A percentile compares a stretch with the other conserved stretches of the same genome.
Evolutionary conservation across 768 basidiomycete species (phyloP).

Genomic region (Austroboletus festivus): DNA sequence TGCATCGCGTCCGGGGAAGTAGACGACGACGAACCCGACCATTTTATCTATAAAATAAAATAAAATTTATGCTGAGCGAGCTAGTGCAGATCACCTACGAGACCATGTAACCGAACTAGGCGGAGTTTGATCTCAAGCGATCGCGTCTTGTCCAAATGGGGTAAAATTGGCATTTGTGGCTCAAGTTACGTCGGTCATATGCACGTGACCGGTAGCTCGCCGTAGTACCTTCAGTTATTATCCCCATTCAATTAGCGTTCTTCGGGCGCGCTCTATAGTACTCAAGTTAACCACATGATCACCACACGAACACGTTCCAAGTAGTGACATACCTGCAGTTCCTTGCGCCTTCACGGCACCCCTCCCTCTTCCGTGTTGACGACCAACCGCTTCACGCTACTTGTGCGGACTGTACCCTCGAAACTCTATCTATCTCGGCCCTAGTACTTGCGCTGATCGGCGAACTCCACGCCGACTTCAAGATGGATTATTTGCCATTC

Average conservation of each 20-base stretch:
- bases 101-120: neutral
- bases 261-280: neutral
- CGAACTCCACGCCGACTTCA: neutral
- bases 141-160: neutral
- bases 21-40: neutral
- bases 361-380: neutral
- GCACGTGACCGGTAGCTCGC: neutral
- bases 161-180: neutral
- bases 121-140: neutral
- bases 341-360: neutral
- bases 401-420: neutral
- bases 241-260: neutral
- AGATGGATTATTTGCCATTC: neutral
- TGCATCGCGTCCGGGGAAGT: slow-evolving; percentile 5
- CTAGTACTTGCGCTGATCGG: neutral
- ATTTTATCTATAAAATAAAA: neutral
- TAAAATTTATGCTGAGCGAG: neutral
- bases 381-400: neutral
- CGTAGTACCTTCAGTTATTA: neutral
- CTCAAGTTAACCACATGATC: too few relatives aligned
- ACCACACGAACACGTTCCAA: neutral
- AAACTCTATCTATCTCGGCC: too few relatives aligned
- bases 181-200: too few relatives aligned
- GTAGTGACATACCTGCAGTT: neutral
- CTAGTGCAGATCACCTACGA: neutral